Conservation (phyloP, 2,329 filamentous ascomycete species). For the Harringtonia aguacate region DNA sequence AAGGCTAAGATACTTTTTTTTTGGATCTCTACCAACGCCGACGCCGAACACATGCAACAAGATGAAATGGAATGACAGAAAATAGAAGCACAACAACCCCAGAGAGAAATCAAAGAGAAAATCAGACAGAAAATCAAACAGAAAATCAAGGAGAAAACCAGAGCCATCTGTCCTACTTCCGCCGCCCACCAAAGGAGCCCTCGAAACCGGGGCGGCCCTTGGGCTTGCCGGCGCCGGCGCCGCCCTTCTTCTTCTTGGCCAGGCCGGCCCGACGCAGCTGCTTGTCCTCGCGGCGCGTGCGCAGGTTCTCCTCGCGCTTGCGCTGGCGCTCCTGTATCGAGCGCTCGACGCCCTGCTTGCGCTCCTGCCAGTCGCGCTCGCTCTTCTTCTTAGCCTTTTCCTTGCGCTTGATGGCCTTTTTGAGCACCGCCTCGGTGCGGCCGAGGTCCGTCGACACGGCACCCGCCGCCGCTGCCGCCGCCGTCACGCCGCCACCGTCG, state of each 20-base stretch:
- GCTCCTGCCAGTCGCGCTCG: conserved; percentile 75
- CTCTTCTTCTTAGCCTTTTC: conserved; percentile 85
- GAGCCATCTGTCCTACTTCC: too few species aligned
- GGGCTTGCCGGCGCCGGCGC: conserved; percentile 23
- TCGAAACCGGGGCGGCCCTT: conserved; percentile 55
- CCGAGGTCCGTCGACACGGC: conserved; percentile 3
- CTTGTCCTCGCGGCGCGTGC: conserved; percentile 66
- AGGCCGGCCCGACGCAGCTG: conserved; percentile 39
- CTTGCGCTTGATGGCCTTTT: conserved; percentile 92
- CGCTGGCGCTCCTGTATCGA: conserved; percentile 68
- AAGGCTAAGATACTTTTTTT: too few species aligned
- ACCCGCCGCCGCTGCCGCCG: conserved; percentile 8
- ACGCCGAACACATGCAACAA: too few species aligned
- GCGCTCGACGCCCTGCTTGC: conserved; percentile 61
- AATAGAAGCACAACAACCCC: not conserved
- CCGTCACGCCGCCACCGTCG: conserved; percentile 32
- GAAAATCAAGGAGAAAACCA: too few species aligned
- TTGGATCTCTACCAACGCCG: too few species aligned
- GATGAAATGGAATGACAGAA: not conserved
- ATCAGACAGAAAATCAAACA: not conserved
- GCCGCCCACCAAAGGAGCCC: conserved; percentile 51
- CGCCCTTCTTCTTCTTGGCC: conserved; percentile 35
- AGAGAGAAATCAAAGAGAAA: not conserved
- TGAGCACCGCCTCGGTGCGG: conserved; percentile 57
- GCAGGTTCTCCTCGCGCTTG: conserved; percentile 72